These are phyloP conservation scores for Trichoderma sp. DNA, from an alignment of 2,329 filamentous ascomycete genomes.

Conservation along the genomic window DNA sequence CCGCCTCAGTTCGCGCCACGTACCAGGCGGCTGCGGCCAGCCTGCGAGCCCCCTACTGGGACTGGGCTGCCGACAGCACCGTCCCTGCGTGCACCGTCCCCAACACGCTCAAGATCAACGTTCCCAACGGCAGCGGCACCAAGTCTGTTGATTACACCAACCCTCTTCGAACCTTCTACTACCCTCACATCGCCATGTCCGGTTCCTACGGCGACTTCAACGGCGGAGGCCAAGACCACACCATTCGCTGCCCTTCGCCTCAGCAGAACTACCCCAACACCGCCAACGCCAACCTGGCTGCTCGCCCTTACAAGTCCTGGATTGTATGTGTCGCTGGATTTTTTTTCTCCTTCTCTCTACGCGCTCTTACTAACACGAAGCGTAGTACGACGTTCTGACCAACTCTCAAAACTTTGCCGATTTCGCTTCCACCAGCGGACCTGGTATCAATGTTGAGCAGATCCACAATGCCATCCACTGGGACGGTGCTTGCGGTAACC, in stretches of 20 bases:
- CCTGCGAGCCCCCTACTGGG: constrained; percentile 54
- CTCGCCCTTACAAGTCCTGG: constrained; percentile 38
- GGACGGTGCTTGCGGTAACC: constrained; percentile 40
- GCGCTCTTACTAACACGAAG: constrained; percentile 17
- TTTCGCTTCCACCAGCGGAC: constrained; percentile 36
- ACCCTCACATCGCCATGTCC: constrained; percentile 41
- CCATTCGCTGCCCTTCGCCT: constrained; percentile 40
- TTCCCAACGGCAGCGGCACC: constrained; percentile 38
- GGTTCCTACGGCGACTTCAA: constrained; percentile 39
- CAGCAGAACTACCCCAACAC: constrained; percentile 38
- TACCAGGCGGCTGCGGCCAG: constrained; percentile 47
- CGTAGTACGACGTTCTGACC: constrained; percentile 43
- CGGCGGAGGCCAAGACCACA: constrained; percentile 33
- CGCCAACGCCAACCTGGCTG: constrained; percentile 37
- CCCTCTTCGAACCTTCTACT: constrained; percentile 52
- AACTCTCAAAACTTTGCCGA: constrained; percentile 36
- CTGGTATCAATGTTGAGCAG: constrained; percentile 42
- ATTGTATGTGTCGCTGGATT: constrained; percentile 36
- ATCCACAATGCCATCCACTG: constrained; percentile 45
- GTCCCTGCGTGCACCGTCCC: constrained; percentile 43
- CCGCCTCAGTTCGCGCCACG: constrained; percentile 29
- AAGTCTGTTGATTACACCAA: constrained; percentile 43
- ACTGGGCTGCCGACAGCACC: constrained; percentile 47
- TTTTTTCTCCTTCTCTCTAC: not conserved
- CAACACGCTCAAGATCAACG: constrained; percentile 39